Percentiles rank a stretch among this genome's conserved stretches.
phyloP scores from a whole-genome alignment of 139 green algal genomes.

The Chlorella sp. region DNA sequence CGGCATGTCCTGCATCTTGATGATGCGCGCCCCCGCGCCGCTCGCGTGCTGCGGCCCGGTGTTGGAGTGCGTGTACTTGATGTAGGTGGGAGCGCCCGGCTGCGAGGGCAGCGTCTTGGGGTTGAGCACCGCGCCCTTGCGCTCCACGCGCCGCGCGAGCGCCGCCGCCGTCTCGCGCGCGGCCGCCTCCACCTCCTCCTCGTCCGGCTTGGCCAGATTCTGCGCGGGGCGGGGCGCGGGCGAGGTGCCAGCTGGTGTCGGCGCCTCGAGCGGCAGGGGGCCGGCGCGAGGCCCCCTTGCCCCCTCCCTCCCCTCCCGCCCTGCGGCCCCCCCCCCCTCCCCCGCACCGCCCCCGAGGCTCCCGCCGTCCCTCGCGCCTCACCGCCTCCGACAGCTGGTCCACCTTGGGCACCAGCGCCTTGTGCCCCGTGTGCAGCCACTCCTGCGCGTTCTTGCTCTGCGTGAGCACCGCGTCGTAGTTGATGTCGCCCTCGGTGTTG shows the following conservation, averaged over 20 bases:
- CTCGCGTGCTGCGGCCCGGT: constrained; percentile 58
- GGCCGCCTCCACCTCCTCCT: constrained; percentile 81
- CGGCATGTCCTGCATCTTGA: constrained; percentile 97
- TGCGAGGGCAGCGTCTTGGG: constrained; percentile 75
- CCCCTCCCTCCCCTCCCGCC: no score
- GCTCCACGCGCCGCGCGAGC: constrained; percentile 71
- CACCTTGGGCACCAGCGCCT: constrained; percentile 87
- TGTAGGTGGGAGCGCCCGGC: constrained; percentile 79
- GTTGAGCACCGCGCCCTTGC: constrained; percentile 78
- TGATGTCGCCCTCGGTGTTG: constrained; percentile 73
- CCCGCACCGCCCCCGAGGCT: no score
- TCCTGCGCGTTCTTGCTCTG: constrained; percentile 80
- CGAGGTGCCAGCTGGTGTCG: no score
- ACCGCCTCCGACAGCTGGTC: constrained; percentile 68
- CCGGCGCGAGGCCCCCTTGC: no score
- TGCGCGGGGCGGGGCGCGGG: constrained; percentile 17
- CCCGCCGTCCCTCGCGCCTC: no score
- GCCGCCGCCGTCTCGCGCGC: constrained; percentile 71
- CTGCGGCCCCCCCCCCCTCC: no score
- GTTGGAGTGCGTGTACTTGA: constrained; percentile 95
- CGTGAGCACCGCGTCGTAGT: constrained; percentile 87
- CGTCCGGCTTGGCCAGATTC: constrained; percentile 68
- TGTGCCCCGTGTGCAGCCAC: constrained; percentile 71
- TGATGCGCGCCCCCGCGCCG: constrained; percentile 87
- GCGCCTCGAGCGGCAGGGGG: no score